Conservation (phyloP, 2,329 filamentous ascomycete genomes). For the Proliferodiscus dingleyae region DNA sequence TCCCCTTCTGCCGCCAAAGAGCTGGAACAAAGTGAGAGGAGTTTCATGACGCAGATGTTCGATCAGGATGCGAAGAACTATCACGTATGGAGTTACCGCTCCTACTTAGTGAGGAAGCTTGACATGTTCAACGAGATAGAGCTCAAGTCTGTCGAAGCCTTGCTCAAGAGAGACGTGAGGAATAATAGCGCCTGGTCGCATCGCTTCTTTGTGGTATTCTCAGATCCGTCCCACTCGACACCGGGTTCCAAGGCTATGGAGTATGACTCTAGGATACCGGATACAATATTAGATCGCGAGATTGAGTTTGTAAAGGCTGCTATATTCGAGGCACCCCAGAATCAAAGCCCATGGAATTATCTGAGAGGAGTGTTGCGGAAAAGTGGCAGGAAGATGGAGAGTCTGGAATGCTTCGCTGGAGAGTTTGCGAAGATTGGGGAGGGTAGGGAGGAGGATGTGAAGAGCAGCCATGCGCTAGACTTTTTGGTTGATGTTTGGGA, state of each 20-base stretch:
- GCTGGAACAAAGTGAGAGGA: constrained; percentile 61
- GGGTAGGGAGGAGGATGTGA: constrained; percentile 46
- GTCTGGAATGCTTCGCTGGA: constrained; percentile 44
- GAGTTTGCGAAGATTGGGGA: constrained; percentile 46
- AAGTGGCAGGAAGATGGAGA: constrained; percentile 47
- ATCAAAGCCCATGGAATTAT: constrained; percentile 93
- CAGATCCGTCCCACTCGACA: constrained; percentile 49
- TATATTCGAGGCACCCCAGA: constrained; percentile 79
- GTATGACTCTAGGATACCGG: constrained; percentile 52
- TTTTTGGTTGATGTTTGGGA: constrained; percentile 61
- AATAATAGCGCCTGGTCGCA: constrained; percentile 99
- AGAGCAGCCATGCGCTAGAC: constrained; percentile 65
- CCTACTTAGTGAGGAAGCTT: constrained; percentile 61
- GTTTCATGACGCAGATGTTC: constrained; percentile 78
- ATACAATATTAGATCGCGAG: constrained; percentile 66
- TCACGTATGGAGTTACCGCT: constrained; percentile 95
- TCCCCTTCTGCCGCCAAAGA: constrained; percentile 49
- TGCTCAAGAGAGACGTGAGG: constrained; percentile 76
- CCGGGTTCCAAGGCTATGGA: constrained; percentile 45
- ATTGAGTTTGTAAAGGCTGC: constrained; percentile 67
- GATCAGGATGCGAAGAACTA: constrained; percentile 91
- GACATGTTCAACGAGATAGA: constrained; percentile 61
- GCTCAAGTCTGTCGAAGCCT: constrained; percentile 62
- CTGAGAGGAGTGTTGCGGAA: constrained; percentile 70
- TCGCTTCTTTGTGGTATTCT: constrained; percentile 88